phyloP scores from a whole-genome alignment of 78 protist genomes.

The Capsaspora owczarzaki region DNA sequence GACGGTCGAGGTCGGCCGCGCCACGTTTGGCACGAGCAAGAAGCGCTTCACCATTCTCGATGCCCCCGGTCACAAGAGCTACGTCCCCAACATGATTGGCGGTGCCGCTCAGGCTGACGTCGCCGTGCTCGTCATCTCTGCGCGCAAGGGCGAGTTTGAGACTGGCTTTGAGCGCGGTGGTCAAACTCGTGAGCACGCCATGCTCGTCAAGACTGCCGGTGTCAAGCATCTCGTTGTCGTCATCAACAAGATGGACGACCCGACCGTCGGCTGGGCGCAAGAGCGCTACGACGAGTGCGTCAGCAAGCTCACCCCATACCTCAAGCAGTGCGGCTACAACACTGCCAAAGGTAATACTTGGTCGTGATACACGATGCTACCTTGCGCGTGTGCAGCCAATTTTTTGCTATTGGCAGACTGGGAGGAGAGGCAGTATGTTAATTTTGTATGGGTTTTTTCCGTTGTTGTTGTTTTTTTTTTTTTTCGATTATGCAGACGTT shows the following conservation, averaged over 20 bases:
- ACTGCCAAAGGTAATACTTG: constrained; percentile 28
- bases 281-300: constrained; percentile 51
- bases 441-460: too few species aligned
- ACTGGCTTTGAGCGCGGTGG: constrained; percentile 97
- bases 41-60: constrained; percentile 85
- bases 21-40: constrained; percentile 76
- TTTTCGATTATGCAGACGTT: constrained; percentile 8
- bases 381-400: too few species aligned
- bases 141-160: constrained; percentile 95
- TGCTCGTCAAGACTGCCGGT: constrained; percentile 93
- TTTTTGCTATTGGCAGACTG: too few species aligned
- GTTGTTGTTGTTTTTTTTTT: background rate
- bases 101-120: constrained; percentile 98
- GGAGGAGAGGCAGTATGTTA: too few species aligned
- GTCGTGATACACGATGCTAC: too few species aligned
- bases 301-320: constrained; percentile 39
- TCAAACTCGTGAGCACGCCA: constrained; percentile 94
- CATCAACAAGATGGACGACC: constrained; percentile 98
- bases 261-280: constrained; percentile 72
- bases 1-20: constrained; percentile 87
- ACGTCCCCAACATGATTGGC: constrained; percentile 95
- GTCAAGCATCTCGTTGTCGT: constrained; percentile 70
- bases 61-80: constrained; percentile 94
- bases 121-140: constrained; percentile 89
- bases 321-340: constrained; percentile 59